A percentile compares a stretch with the other conserved stretches of the same genome.
These are phyloP conservation scores for Skeletonema marinoi DNA, from an alignment of 108 stramenopile genomes.

Conservation along the genomic window DNA sequence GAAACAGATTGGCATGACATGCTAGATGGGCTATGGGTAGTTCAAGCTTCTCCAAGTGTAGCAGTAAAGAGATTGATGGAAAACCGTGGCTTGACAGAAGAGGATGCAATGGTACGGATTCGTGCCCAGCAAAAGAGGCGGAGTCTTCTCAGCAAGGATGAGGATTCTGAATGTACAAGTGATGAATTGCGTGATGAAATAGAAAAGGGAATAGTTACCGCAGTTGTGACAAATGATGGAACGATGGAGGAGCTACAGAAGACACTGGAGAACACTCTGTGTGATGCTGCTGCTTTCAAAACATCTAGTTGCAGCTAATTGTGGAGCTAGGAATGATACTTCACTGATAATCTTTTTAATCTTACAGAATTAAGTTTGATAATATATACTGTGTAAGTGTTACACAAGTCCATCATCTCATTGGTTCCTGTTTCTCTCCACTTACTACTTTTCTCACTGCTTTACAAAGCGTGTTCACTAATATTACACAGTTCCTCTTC, in stretches of 20 bases:
- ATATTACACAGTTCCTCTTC: neutral
- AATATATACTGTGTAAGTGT: no score
- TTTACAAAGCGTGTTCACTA: neutral
- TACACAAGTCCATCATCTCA: no score
- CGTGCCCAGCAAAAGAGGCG: slow-evolving; percentile 63
- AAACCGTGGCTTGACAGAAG: slow-evolving; percentile 57
- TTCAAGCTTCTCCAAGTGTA: slow-evolving; percentile 46
- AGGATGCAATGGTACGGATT: slow-evolving; percentile 70
- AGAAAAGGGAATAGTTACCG: slow-evolving; percentile 56
- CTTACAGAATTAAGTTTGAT: no score
- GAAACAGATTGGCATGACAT: slow-evolving; percentile 83
- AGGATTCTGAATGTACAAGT: neutral
- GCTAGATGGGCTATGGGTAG: slow-evolving; percentile 83
- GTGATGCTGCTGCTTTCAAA: slow-evolving; percentile 36
- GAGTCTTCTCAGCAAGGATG: slow-evolving; percentile 53
- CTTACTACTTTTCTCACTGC: neutral
- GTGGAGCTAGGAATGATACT: no score
- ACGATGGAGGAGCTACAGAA: slow-evolving; percentile 20
- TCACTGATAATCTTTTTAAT: no score
- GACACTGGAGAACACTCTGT: slow-evolving; percentile 33
- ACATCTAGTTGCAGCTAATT: no score
- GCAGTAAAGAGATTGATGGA: slow-evolving; percentile 64
- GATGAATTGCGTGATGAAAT: slow-evolving; percentile 51
- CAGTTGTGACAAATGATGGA: slow-evolving; percentile 73
- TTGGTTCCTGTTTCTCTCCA: no score